Conservation (phyloP, 1,284 basidiomycete genomes). For the Austroboletus niveus region DNA sequence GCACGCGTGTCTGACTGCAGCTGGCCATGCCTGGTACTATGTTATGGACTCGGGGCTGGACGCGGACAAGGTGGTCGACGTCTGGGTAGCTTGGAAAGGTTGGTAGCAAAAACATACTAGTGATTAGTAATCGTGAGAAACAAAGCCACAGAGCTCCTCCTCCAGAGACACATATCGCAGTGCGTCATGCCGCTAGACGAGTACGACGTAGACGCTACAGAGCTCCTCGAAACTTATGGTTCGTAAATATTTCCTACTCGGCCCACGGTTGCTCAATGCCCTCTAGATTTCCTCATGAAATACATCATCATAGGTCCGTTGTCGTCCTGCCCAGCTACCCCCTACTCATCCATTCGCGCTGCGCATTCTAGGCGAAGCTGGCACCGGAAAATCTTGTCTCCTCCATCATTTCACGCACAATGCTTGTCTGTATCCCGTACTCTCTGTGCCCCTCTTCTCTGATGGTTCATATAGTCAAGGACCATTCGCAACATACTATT, state of each 20-base stretch:
- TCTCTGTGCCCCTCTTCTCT: constrained; percentile 5
- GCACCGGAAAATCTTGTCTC: constrained; percentile 94
- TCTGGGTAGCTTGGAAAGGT: constrained; percentile 91
- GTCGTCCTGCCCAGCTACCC: constrained; percentile 2
- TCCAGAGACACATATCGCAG: constrained; percentile 2
- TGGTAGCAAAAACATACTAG: constrained; percentile 49
- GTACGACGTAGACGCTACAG: constrained; percentile 77
- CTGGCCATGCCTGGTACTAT: constrained; percentile 81
- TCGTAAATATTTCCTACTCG: constrained; percentile 18
- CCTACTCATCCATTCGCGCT: constrained; percentile 3
- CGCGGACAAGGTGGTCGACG: constrained; percentile 63
- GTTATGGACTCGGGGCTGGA: constrained; percentile 62
- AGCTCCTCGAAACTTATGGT: constrained; percentile 93
- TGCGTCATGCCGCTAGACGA: constrained; percentile 54
- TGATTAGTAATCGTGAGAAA: constrained; percentile 23
- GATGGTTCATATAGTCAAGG: constrained; percentile 68
- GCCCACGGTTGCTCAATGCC: constrained; percentile 13
- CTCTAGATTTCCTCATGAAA: constrained; percentile 92
- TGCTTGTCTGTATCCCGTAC: constrained; percentile 60
- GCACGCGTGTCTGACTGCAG: constrained; percentile 76
- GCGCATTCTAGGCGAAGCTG: constrained; percentile 76
- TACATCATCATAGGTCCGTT: constrained; percentile 89
- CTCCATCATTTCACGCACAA: constrained; percentile 96
- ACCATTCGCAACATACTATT: constrained; percentile 96
- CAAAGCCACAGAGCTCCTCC: neutral